Conservation (phyloP, 805 yeast species). For the Metschnikowia picachoensis region DNA sequence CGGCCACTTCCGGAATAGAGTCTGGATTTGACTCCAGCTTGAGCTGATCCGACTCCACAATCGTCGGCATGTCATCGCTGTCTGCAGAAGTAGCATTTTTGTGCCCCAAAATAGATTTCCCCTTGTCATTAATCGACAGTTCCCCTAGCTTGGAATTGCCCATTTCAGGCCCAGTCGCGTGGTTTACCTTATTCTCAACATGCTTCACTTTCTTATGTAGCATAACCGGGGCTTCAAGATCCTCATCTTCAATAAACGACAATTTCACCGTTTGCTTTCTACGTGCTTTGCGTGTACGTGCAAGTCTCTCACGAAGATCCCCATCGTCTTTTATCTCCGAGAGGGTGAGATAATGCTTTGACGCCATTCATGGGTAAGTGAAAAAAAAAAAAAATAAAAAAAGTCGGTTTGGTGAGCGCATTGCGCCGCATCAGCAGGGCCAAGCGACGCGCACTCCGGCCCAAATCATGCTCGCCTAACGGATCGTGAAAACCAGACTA, state of each 20-base stretch:
- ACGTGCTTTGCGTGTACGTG: background rate
- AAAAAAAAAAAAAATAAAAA: too few species aligned
- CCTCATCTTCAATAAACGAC: constrained; percentile 5
- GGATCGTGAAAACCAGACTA: too few species aligned
- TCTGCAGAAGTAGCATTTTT: background rate
- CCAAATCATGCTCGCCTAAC: too few species aligned
- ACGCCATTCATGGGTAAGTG: constrained; percentile 3
- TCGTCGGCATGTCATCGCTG: constrained; percentile 8
- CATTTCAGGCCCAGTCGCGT: background rate
- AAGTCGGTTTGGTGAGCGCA: too few species aligned
- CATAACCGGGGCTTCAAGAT: constrained; percentile 4
- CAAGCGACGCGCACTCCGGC: too few species aligned
- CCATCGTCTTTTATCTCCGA: constrained; percentile 14
- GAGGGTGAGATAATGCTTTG: constrained; percentile 3
- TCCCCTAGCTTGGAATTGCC: too few species aligned
- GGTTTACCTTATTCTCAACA: background rate
- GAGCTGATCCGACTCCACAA: constrained; percentile 10
- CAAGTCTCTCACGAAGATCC: constrained; percentile 6
- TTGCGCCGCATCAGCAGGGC: too few species aligned
- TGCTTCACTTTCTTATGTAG: constrained; percentile 2
- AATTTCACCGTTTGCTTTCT: constrained; percentile 2
- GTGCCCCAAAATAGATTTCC: background rate
- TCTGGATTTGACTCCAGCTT: constrained; percentile 2
- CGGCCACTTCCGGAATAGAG: constrained; percentile 1
- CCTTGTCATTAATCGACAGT: too few species aligned